These are phyloP conservation scores for Chaetomiaceae sp. DNA, from an alignment of 2,329 filamentous ascomycete genomes.

Conservation along the genomic window DNA sequence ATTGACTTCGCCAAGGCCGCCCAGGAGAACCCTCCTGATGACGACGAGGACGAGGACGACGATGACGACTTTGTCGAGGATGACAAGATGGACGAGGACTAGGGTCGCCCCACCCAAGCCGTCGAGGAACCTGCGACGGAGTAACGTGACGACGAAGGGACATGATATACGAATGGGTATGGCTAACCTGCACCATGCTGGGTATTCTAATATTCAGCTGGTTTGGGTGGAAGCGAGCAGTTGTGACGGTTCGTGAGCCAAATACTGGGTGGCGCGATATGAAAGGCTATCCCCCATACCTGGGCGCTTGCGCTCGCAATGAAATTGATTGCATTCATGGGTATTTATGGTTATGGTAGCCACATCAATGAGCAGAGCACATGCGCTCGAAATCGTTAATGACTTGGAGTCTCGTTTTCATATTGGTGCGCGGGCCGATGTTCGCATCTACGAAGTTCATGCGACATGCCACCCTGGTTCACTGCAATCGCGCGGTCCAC, in stretches of 20 bases:
- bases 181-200: neutral
- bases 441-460: no score
- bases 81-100: slow-evolving; percentile 66
- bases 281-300: neutral
- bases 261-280: neutral
- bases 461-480: slow-evolving; percentile 1
- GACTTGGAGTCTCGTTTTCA: neutral
- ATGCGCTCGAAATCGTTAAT: neutral
- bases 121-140: neutral
- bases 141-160: slow-evolving; percentile 17
- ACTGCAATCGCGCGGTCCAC: neutral
- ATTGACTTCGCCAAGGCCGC: slow-evolving; percentile 94
- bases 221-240: neutral
- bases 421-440: no score
- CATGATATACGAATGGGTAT: slow-evolving; percentile 14
- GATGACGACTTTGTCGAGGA: slow-evolving; percentile 63
- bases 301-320: neutral
- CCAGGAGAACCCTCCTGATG: slow-evolving; percentile 67
- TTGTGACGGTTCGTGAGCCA: neutral
- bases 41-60: slow-evolving; percentile 75
- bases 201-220: neutral
- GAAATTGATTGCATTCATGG: slow-evolving; percentile 1
- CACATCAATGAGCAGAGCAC: neutral
- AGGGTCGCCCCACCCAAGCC: neutral
- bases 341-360: neutral